A percentile compares a stretch with the other conserved stretches of the same genome.
Conservation (phyloP, 352 stramenopile species). For the Pythium diclinum region DNA sequence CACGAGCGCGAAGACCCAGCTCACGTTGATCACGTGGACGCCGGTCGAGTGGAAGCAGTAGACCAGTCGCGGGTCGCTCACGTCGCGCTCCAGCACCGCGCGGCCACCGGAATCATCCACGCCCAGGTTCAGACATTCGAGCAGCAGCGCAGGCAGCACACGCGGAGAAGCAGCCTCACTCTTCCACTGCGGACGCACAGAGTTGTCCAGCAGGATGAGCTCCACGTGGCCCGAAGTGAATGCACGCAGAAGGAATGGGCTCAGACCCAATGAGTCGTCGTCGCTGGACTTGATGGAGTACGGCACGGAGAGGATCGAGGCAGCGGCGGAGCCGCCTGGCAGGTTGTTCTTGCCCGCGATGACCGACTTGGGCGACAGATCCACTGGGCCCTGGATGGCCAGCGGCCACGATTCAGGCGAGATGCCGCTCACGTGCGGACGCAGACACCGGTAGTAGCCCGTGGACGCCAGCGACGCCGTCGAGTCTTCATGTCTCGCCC, state of each 20-base stretch:
- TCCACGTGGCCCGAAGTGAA: conserved; percentile 79
- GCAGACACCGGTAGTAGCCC: conserved; percentile 41
- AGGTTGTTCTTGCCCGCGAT: conserved; percentile 53
- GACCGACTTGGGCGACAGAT: conserved; percentile 52
- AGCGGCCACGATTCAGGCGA: conserved; percentile 72
- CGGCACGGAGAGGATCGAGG: conserved; percentile 51
- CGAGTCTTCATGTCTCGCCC: conserved; percentile 15
- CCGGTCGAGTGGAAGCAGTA: conserved; percentile 79
- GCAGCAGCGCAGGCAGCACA: conserved; percentile 48
- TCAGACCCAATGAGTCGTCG: conserved; percentile 34
- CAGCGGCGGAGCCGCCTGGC: conserved; percentile 39
- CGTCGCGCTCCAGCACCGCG: conserved; percentile 47
- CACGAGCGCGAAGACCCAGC: conserved; percentile 61
- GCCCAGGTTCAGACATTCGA: conserved; percentile 73
- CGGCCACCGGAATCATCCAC: conserved; percentile 72
- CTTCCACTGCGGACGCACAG: conserved; percentile 65
- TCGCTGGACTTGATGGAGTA: conserved; percentile 33
- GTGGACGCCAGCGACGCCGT: conserved; percentile 4
- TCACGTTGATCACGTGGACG: conserved; percentile 74
- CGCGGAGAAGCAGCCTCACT: conserved; percentile 21
- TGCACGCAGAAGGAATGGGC: conserved; percentile 57
- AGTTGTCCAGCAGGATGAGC: conserved; percentile 59
- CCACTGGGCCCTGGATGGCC: conserved; percentile 64
- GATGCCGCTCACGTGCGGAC: conserved; percentile 67
- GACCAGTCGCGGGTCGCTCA: conserved; percentile 50